Percentiles rank a stretch among this genome's conserved stretches.
phyloP scores from a whole-genome alignment of 441 rosid genomes.

The Daphne laureola region DNA sequence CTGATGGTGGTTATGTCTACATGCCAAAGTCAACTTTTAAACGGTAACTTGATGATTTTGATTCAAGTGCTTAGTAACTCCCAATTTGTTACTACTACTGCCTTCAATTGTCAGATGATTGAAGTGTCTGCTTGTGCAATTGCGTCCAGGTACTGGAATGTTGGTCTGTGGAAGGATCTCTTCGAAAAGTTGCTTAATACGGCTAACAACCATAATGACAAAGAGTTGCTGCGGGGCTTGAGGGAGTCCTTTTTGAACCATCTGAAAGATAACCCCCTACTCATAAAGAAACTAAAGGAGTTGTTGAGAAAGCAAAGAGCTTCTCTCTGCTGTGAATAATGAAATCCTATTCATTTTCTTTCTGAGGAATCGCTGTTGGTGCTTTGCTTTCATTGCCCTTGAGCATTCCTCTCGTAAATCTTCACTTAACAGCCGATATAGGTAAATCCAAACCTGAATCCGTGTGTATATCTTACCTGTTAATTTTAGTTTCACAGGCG shows the following conservation, averaged over 20 bases:
- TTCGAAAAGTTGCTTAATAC: conserved; percentile 63
- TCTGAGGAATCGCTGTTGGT: neutral
- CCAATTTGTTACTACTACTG: neutral
- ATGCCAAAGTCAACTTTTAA: conserved; percentile 54
- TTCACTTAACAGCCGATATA: too few relatives aligned
- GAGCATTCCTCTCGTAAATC: neutral
- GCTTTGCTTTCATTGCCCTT: neutral
- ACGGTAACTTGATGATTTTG: conserved; percentile 36
- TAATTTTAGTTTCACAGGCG: too few relatives aligned
- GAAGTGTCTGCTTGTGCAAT: neutral
- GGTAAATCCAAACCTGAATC: too few relatives aligned
- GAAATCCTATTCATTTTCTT: neutral
- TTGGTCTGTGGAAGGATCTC: conserved; percentile 63
- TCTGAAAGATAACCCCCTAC: conserved; percentile 43
- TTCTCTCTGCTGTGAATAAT: conserved; percentile 51
- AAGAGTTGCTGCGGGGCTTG: conserved; percentile 41
- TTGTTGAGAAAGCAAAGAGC: conserved; percentile 57
- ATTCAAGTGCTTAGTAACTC: neutral
- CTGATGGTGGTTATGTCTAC: conserved; percentile 38
- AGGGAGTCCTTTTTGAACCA: conserved; percentile 56
- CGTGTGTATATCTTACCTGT: too few relatives aligned
- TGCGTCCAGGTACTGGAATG: conserved; percentile 71
- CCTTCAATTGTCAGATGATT: neutral
- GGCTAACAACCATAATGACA: conserved; percentile 28
- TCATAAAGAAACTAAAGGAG: conserved; percentile 57